phyloP scores from a whole-genome alignment of 2,329 filamentous ascomycete genomes.

The Westerdykella ornata region DNA sequence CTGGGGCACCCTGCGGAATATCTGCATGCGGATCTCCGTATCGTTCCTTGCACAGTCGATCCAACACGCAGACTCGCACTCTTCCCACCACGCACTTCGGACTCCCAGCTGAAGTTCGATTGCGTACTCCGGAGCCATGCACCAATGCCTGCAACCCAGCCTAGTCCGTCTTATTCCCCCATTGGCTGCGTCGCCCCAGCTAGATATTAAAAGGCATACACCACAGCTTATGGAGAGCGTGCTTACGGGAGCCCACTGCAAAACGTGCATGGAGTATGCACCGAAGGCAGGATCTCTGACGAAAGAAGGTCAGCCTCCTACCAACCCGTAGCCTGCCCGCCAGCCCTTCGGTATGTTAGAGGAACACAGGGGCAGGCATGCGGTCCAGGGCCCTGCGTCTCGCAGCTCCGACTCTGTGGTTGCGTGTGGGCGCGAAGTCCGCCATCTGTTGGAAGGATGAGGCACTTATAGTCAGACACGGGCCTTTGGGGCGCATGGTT shows the following conservation, averaged over 20 bases:
- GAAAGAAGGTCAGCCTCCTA: constrained; percentile 12
- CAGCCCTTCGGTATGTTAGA: too few relatives aligned
- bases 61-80: not conserved
- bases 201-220: constrained; percentile 14
- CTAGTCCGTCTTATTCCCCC: constrained; percentile 10
- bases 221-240: constrained; percentile 14
- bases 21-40: not conserved
- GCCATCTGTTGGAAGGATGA: constrained; percentile 6
- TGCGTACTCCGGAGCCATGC: constrained; percentile 12
- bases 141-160: constrained; percentile 15
- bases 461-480: constrained; percentile 11
- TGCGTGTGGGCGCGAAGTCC: constrained; percentile 5
- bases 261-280: constrained; percentile 5
- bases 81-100: constrained; percentile 11
- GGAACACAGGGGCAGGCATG: not conserved
- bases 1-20: not conserved
- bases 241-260: constrained; percentile 18
- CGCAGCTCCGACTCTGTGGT: constrained; percentile 6
- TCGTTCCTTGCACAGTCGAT: not conserved
- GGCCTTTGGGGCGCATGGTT: constrained; percentile 5
- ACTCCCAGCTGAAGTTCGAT: constrained; percentile 21
- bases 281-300: constrained; percentile 12
- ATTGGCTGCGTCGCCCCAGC: constrained; percentile 14
- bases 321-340: not conserved
- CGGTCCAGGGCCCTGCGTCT: not conserved